Evolutionary conservation across 2,329 filamentous ascomycete genomes (phyloP), one percentile per base, ranked within the genome.

Genomic region (Aspergillus sp.): DNA sequence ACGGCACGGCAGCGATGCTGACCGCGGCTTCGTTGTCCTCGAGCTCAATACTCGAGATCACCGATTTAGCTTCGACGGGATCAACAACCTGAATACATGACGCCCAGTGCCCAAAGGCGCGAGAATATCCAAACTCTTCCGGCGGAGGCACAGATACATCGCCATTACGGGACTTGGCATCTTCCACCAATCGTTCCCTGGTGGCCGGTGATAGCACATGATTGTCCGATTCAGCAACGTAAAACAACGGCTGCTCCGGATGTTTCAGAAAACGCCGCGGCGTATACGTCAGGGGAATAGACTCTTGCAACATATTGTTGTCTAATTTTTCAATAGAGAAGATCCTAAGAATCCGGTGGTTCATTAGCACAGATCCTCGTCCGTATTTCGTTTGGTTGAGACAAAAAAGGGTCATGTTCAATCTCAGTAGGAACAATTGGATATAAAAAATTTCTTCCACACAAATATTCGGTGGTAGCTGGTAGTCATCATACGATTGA

Each of bases 381-480:
- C 45, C 48, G 48, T 36, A 7, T 19, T 19, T 19, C 19, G 9
- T 19, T 8, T 8, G 45, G 41, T 52, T 46, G 50, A 41, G 36
- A 33, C 42, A 29, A 28, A 32, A 44, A 8, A 33, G 19, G 40
- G 28, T 45, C 27, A 9, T 4, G 28, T 30, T 53, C 51, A 58
- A 61, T 71, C 66, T 94, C 89, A 94, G 89, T 82, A 94, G 88
- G 88, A 94, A 94, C 89, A 94, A 94, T 94, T 94, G 88, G 83
- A 76, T 62, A 62, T 61, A 69, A 66, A 65, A 67, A 67, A 70
- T 52, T 59, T 68, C 65, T 63, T 75, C 76, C 74, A 70, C 67
- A 73, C 64, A 44, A 44, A 53, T 41, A 41, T 67, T 64, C 59
- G 47, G 55, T 56, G 63, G 62, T 61, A 59, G 62, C 60, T 61